Evolutionary conservation across 1,284 basidiomycete species (phyloP).

Genomic region (Sanghuangporus baumii): DNA sequence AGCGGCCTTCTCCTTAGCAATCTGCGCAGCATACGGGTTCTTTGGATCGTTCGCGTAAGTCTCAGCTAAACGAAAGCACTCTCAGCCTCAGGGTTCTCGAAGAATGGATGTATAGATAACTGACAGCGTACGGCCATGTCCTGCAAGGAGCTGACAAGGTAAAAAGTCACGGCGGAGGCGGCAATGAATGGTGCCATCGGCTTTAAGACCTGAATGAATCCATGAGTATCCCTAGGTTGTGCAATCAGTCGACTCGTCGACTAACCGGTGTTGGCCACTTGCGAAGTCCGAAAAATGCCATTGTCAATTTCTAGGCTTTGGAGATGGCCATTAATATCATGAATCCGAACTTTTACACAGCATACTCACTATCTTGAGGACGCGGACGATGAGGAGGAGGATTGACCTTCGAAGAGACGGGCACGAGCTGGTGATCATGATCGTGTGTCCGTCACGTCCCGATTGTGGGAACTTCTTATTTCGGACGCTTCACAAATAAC

Average conservation of each 20-base stretch:
- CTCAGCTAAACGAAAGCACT: constrained; percentile 39
- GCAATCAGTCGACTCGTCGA: constrained; percentile 1
- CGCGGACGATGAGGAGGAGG: no score
- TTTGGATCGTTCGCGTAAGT: constrained; percentile 65
- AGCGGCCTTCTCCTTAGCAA: constrained; percentile 39
- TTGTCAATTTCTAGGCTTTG: constrained; percentile 22
- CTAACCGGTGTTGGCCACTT: constrained; percentile 68
- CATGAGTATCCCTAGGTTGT: neutral
- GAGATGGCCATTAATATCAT: neutral
- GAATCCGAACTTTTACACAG: neutral
- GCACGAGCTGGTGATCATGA: no score
- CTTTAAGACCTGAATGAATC: constrained; percentile 46
- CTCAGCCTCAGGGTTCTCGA: neutral
- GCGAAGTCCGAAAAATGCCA: constrained; percentile 73
- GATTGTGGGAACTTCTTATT: no score
- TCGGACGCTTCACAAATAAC: no score
- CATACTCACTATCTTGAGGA: neutral
- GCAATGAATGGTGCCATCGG: constrained; percentile 75
- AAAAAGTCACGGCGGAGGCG: constrained; percentile 58
- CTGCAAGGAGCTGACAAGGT: constrained; percentile 59
- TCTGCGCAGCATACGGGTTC: constrained; percentile 74
- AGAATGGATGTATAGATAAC: constrained; percentile 28
- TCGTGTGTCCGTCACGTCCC: no score
- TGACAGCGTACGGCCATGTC: constrained; percentile 60
- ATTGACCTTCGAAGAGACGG: no score